These are phyloP conservation scores for Wickerhamiella cacticola DNA, from an alignment of 805 yeast species.

Conservation along the genomic window DNA sequence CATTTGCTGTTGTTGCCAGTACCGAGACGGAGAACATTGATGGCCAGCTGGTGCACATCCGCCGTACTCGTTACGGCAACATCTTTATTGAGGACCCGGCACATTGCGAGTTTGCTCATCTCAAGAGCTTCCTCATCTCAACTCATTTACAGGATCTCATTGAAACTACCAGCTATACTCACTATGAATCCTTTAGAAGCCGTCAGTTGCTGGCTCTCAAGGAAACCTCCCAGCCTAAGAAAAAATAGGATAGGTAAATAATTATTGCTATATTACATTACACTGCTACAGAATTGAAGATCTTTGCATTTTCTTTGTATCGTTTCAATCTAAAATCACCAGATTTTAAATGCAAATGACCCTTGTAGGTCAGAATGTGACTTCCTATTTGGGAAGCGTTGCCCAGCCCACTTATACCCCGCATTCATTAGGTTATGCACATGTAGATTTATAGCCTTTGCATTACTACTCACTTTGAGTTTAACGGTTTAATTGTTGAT, in stretches of 20 bases:
- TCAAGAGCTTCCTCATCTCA: constrained; percentile 87
- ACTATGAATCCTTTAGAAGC: constrained; percentile 86
- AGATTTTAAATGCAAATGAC: too few species aligned
- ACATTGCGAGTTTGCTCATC: constrained; percentile 90
- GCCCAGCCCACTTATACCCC: constrained; percentile 4
- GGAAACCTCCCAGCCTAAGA: constrained; percentile 43
- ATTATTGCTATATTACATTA: constrained; percentile 2
- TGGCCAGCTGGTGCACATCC: constrained; percentile 75
- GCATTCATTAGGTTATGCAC: not conserved
- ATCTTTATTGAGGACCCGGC: constrained; percentile 87
- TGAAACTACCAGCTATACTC: constrained; percentile 76
- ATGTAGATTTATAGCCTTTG: too few species aligned
- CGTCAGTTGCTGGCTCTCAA: constrained; percentile 88
- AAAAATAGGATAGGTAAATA: constrained; percentile 7
- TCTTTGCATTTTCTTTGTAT: too few species aligned
- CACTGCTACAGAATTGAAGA: too few species aligned
- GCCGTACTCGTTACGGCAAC: constrained; percentile 89
- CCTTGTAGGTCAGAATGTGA: too few species aligned
- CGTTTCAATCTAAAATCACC: too few species aligned
- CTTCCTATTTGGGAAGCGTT: not conserved
- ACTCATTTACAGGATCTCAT: constrained; percentile 93
- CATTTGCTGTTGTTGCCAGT: constrained; percentile 91
- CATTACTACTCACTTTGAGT: too few species aligned
- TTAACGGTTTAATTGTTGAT: too few species aligned
- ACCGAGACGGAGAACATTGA: constrained; percentile 62